Evolutionary conservation across 129 eudicot species (phyloP), one percentile per base, ranked within the genome.

Genomic region (Erigeron canadensis): DNA sequence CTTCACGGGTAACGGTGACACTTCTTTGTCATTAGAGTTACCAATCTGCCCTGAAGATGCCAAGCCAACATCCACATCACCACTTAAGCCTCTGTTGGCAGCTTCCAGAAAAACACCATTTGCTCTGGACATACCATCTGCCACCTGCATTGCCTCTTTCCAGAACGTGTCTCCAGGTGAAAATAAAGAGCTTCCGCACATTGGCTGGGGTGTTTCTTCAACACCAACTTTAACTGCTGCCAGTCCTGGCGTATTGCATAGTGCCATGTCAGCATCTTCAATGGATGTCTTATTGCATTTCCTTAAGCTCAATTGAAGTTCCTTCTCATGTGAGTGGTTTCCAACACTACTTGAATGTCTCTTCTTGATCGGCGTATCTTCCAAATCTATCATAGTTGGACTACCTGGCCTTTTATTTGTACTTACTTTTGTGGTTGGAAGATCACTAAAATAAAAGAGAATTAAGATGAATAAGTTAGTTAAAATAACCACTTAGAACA

Each of bases 101-200:
- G 51, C 63, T 39, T 15, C 50, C 7, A 67, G 12, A 39, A 56
- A 38, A 37, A 54, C 22, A 70, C 8, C 66, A 55, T 71, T 72
- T 60, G n/a, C 77, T 34, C 47, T 47, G 59, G 81, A 72, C 80
- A 93, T 59, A 17, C 87, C 95, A 67, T 94, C 99, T 6, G 86
- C 99, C 74, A 94, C 87, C 75, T 81, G 86, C 72, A 90, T 87
- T 65, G 99, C 99, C 81, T 94, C 99, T 73, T 76, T 87, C 99
- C 99, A 90, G 71, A 94, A 94, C 59, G 90, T 77, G 77, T 90
- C 99, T 74, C 99, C 99, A 62, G 97, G 99, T 63, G 99, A 90
- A 76, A 90, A 85, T 15, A 82, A 57, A 48, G 97, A 94, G 77
- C 97, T 87, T 65, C 97, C 97, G 71, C 59, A 79, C 39, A 80